phyloP scores from a whole-genome alignment of 2,329 filamentous ascomycete species.

The Lasiodiplodia gonubiensis region DNA sequence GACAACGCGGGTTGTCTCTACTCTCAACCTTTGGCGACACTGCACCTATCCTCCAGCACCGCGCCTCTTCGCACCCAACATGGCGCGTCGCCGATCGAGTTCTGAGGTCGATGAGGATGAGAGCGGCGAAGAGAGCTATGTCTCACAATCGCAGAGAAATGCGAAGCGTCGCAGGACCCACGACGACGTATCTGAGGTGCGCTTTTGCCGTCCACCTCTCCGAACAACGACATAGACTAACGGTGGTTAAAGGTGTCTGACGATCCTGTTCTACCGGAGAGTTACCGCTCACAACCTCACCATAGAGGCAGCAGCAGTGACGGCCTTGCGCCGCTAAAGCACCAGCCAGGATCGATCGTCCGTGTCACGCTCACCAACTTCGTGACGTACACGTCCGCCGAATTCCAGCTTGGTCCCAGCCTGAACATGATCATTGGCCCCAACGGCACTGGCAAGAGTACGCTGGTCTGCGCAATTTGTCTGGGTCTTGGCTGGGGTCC shows the following conservation, averaged over 20 bases:
- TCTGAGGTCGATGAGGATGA: conserved; percentile 22
- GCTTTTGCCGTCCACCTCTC: background rate
- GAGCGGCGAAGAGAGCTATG: conserved; percentile 11
- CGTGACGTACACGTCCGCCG: conserved; percentile 90
- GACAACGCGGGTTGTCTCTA: conserved; percentile 1
- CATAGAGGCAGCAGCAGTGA: conserved; percentile 27
- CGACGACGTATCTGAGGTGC: conserved; percentile 19
- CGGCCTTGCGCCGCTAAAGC: conserved; percentile 32
- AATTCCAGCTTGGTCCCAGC: conserved; percentile 88
- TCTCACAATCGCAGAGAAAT: conserved; percentile 1
- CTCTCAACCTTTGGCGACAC: background rate
- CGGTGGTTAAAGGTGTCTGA: conserved; percentile 2
- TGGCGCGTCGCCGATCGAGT: conserved; percentile 20
- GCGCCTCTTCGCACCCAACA: background rate
- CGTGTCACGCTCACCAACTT: conserved; percentile 87
- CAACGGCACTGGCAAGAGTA: conserved; percentile 98
- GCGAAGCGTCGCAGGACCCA: conserved; percentile 18
- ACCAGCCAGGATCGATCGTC: conserved; percentile 80
- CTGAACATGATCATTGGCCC: conserved; percentile 98
- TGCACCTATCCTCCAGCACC: background rate
- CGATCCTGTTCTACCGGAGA: conserved; percentile 26
- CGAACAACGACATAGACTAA: background rate
- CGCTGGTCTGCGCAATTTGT: conserved; percentile 94
- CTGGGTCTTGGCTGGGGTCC: conserved; percentile 86
- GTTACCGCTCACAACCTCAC: conserved; percentile 27